Base-by-base conservation (phyloP, 176 grass and related monocot genomes). In the Eremochloa ophiuroides region DNA sequence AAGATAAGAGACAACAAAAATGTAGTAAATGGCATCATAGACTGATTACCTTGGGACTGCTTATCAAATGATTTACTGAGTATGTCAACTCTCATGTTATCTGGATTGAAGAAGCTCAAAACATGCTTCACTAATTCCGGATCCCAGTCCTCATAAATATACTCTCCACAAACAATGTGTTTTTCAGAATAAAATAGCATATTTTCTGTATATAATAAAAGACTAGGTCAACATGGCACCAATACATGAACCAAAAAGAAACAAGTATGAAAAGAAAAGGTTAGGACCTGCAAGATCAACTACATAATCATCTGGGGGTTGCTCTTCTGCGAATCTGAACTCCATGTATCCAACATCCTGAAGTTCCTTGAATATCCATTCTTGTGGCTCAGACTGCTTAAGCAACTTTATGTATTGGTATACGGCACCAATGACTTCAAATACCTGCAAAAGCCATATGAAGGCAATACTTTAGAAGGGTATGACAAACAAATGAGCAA, bases 331-430 rank as follows among this genome's bases (percentile, higher is more conserved):
- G 78, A 98, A 98, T 84, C 88, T 93, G 74, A 98, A 98, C 17
- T 98, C 95, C 92, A 98, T 87, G 81, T 94, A 89, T 56, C 90
- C 95, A 80, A 94, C 89, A 44, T 94, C 89, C 81, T 98, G 92
- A 40, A 98, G 88, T 91, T 98, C 95, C 82, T 90, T 98, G 84
- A 94, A 98, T 83, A 98, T 88, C 95, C 90, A 98, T 78, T 98
- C 92, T 91, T 98, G 95, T 6, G 88, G 90, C 47, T 92, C 91
- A 75, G 90, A 84, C 81, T 93, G 88, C 53, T 83, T 80, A 76
- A 95, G 81, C 74, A 95, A 71, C 67, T 93, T 91, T 62, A 98
- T 87, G 80, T 95, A 98, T 53, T 98, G 88, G 93, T 93, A 93
- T 56, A 94, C 88, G 58, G 69, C 75, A 47, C 84, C 80, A 79